Conservation (phyloP, 345 rosid genomes). For the Hirschfeldia incana region DNA sequence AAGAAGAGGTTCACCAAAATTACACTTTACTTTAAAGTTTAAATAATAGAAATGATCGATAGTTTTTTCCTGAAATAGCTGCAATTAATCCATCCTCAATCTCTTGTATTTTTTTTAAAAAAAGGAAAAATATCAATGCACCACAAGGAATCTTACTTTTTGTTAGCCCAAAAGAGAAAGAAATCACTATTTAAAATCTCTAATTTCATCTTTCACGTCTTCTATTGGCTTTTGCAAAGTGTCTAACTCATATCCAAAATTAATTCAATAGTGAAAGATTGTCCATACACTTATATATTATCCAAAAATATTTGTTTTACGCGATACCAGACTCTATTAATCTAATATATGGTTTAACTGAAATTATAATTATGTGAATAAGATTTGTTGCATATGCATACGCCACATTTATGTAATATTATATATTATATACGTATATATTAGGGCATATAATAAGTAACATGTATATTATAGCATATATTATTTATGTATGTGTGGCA, state of each 20-base stretch:
- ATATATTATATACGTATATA: not conserved
- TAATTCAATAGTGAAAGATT: no score
- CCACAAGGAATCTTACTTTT: constrained; percentile 34
- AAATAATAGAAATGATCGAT: not conserved
- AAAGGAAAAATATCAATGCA: not conserved
- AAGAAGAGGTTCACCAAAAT: not conserved
- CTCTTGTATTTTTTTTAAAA: not conserved
- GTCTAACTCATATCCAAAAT: no score
- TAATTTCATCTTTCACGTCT: constrained; percentile 14
- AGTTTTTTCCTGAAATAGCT: not conserved
- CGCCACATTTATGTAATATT: not conserved
- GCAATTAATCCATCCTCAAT: not conserved
- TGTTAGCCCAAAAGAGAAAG: constrained; percentile 11
- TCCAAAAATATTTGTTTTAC: no score
- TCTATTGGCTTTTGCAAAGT: constrained; percentile 7
- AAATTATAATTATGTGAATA: constrained; percentile 4
- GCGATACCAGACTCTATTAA: no score
- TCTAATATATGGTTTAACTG: not conserved
- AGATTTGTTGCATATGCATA: constrained; percentile 8
- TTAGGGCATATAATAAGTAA: no score
- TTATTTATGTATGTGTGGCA: not conserved
- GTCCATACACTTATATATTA: no score
- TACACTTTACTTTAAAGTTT: not conserved
- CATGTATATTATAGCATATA: not conserved
- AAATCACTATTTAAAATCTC: not conserved